Base-by-base conservation (phyloP, 176 grass and related monocot genomes). In the Leersia perrieri region DNA sequence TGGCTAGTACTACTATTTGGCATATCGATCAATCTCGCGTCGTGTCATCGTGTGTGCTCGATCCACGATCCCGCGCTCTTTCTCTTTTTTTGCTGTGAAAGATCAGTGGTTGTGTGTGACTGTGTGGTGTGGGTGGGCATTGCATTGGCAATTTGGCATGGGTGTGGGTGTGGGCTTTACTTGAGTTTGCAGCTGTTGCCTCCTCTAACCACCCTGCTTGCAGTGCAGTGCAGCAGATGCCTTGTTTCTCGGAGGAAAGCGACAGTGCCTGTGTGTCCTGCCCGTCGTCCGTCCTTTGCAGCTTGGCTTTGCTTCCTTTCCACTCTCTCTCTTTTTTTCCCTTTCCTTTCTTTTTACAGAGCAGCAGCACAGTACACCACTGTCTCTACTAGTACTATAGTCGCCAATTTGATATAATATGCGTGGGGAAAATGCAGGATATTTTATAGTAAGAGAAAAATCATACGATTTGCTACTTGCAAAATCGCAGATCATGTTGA, bases 231-330 rank as follows among this genome's bases (percentile, higher is more conserved):
- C n/a, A n/a, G n/a, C n/a, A n/a, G n/a, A n/a, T n/a, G n/a, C 75
- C 29, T 22, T 47, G 66, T 16, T 15, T n/a, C 31, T n/a, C 16
- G 31, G n/a, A 36, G 82, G 66, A 78, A 72, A 76, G 75, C 49
- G 75, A 85, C 75, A 72, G 82, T 22, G 55, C 33, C 66, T 63
- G 49, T 55, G 66, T 11, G 66, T 63, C 47, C 33, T 2, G 27
- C 32, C 33, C n/a, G n/a, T n/a, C n/a, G n/a, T n/a, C n/a, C n/a
- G n/a, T n/a, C n/a, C n/a, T n/a, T 9, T 39, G 38, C 38, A 9
- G 38, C 38, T 39, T n/a, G n/a, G n/a, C n/a, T n/a, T 85, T 85
- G 74, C 83, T 85, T 85, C 53, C 62, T 78, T 85, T 72, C 83
- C 57, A 41, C 39, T 41, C 39, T 41, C 2, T 41, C 39, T 11